Evolutionary conservation across 257 asterid species (phyloP), one percentile per base, ranked within the genome.

Genomic region (Cordia subcordata): DNA sequence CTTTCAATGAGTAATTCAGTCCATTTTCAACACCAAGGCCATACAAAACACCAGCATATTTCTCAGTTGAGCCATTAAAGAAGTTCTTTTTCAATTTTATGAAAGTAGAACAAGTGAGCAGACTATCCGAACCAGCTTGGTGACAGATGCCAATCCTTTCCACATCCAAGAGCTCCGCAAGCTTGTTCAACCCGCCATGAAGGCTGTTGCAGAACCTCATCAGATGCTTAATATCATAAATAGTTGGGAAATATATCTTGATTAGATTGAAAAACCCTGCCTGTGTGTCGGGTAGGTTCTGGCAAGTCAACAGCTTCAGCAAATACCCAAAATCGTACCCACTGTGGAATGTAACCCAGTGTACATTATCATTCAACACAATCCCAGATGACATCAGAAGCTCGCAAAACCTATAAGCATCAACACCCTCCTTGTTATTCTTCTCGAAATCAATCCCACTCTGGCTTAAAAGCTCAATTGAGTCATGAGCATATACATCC

Each of bases 51-150:
- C 77, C 77, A 20, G 72, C 77, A 68, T 68, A 68, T 52, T 47
- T 76, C 63, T 60, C 72, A 18, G 58, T 58, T 11, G 62, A 49
- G 37, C 72, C 73, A 51, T 49, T 57, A 65, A 76, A 72, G 78
- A 65, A 57, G 22, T 11, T 13, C 52, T 58, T 56, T 76, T 65
- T 76, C 70, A 76, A 49, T 69, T 64, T 71, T 61, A 76, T 11
- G 62, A 76, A 76, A 51, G 78, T 68, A 72, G 60, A 61, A 61
- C 70, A 68, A 32, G 81, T 72, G 16, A 76, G 78, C 55, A 76
- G 47, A 61, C 81, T 76, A 61, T 76, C 78, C 0, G 81, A 76
- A 61, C 81, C 81, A 61, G 81, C 78, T 57, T 75, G 81, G 62
- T 75, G 81, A 60, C 70, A 55, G 57, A 58, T 67, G 11, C 81